A percentile compares a stretch with the other conserved stretches of the same genome.
Evolutionary conservation across 1,284 basidiomycete genomes (phyloP).

Genomic region (Cryptococcus sp.): DNA sequence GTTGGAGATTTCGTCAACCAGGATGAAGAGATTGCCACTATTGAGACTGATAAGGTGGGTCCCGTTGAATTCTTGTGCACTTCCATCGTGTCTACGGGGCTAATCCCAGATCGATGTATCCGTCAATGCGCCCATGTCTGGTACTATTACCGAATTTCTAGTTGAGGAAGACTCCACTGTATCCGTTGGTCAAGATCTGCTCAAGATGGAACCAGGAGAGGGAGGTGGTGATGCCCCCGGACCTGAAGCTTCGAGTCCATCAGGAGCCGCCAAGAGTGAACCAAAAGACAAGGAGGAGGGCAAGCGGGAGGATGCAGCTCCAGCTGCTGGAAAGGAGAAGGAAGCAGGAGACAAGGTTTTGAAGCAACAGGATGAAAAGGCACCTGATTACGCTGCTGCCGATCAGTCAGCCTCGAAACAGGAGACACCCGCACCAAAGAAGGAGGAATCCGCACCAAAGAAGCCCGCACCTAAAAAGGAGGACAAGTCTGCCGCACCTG

Average conservation of each 20-base stretch:
- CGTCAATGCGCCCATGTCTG: conserved; percentile 87
- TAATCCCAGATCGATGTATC: conserved; percentile 82
- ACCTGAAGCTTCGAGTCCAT: conserved; percentile 19
- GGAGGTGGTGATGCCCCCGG: conserved; percentile 50
- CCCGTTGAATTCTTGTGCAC: neutral
- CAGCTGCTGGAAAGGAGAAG: conserved; percentile 47
- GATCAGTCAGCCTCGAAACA: conserved; percentile 42
- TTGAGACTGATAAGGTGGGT: conserved; percentile 95
- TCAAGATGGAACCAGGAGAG: conserved; percentile 83
- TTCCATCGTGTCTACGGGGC: neutral
- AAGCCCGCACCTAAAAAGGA: conserved; percentile 43
- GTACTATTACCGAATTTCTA: conserved; percentile 81
- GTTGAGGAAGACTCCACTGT: conserved; percentile 93
- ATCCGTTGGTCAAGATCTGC: conserved; percentile 88
- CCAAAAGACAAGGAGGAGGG: conserved; percentile 47
- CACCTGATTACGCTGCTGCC: conserved; percentile 53
- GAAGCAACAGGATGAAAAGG: conserved; percentile 49
- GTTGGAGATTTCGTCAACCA: conserved; percentile 84
- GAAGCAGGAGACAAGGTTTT: conserved; percentile 45
- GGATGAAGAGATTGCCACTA: conserved; percentile 95
- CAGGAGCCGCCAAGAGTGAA: conserved; percentile 43
- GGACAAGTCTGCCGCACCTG: conserved; percentile 27
- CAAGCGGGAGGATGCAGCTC: conserved; percentile 46
- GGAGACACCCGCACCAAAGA: conserved; percentile 50
- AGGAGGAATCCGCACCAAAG: conserved; percentile 40